phyloP scores from a whole-genome alignment of 169 alveolate species.

The Plasmodium fragile region DNA sequence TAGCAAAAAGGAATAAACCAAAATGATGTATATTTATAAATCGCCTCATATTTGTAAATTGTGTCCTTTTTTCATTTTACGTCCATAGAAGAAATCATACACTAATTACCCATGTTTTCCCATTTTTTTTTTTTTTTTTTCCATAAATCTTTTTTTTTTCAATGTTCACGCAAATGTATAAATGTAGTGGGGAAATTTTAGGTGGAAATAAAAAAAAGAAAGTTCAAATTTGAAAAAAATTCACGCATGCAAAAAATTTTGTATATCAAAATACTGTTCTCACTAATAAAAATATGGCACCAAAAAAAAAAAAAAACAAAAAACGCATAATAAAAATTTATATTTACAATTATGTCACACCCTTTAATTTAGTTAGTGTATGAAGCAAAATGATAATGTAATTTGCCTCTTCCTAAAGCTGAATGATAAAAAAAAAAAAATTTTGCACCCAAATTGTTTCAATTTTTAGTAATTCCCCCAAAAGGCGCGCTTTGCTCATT shows the following conservation, averaged over 20 bases:
- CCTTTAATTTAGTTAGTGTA: neutral
- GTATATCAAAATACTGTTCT: neutral
- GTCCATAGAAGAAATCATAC: neutral
- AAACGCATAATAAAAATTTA: neutral
- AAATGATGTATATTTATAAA: neutral
- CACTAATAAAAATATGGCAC: neutral
- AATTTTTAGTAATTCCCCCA: neutral
- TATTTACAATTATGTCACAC: no score
- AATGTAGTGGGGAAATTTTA: neutral
- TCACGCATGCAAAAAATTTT: slow-evolving; percentile 23
- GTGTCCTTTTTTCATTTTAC: neutral
- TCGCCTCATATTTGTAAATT: neutral
- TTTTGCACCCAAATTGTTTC: neutral
- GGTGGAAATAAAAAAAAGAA: neutral
- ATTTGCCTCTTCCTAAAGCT: neutral
- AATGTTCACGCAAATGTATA: neutral
- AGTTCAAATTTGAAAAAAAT: neutral
- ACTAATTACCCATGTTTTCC: neutral
- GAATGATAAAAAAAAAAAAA: neutral
- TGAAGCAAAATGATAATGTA: neutral
- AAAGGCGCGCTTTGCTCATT: neutral
- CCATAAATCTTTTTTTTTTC: neutral
- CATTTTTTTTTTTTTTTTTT: neutral
- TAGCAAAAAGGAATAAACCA: neutral
- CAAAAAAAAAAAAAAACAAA: slow-evolving; percentile 7